Percentiles rank a stretch among this genome's conserved stretches.
phyloP scores from a whole-genome alignment of 495 filamentous ascomycete genomes.

The Margaritispora aquatica region DNA sequence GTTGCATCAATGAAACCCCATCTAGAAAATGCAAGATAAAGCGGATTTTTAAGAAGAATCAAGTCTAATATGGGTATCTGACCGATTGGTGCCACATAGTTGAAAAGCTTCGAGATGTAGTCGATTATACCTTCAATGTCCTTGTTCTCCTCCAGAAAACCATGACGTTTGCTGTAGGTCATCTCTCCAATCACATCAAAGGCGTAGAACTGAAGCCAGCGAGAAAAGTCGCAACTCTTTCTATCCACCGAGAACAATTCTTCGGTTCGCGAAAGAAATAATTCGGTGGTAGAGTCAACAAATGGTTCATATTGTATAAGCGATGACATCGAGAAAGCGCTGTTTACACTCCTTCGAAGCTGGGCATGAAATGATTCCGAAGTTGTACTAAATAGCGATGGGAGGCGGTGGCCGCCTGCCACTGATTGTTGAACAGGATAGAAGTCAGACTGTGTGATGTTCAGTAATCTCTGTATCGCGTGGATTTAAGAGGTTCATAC shows the following conservation, averaged over 20 bases:
- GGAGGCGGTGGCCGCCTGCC: conserved; percentile 55
- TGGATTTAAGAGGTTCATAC: conserved; percentile 39
- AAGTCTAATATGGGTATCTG: conserved; percentile 60
- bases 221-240: conserved; percentile 54
- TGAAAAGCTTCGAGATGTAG: conserved; percentile 46
- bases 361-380: conserved; percentile 69
- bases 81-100: conserved; percentile 55
- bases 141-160: conserved; percentile 54
- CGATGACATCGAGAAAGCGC: conserved; percentile 67
- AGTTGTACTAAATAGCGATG: conserved; percentile 71
- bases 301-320: conserved; percentile 70
- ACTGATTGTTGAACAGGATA: conserved; percentile 63
- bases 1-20: conserved; percentile 47
- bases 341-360: conserved; percentile 62
- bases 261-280: conserved; percentile 59
- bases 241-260: conserved; percentile 47
- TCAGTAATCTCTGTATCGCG: conserved; percentile 18
- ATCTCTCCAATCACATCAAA: conserved; percentile 73
- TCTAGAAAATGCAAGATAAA: conserved; percentile 43
- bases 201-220: conserved; percentile 74
- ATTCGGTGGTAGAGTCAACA: conserved; percentile 57
- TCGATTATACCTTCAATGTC: conserved; percentile 58
- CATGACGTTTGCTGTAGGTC: conserved; percentile 57
- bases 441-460: conserved; percentile 53
- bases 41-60: conserved; percentile 53